Evolutionary conservation across 108 stramenopile species (phyloP), one percentile per base, ranked within the genome.

Genomic region (Skeletonema marinoi): DNA sequence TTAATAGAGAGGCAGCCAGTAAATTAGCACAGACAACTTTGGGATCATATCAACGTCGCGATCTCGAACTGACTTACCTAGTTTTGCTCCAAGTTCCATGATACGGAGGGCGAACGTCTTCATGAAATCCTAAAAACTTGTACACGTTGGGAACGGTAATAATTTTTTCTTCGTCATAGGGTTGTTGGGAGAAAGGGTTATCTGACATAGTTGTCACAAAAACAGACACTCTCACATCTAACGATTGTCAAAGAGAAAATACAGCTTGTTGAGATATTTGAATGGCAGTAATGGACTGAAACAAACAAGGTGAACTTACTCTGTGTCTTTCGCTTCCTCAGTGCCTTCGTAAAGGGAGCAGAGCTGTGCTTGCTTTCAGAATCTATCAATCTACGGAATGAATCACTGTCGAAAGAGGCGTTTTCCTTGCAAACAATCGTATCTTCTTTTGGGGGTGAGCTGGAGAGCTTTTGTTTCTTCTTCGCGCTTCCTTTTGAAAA

Each of bases 71-170:
- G 17, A 56, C 54, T 29, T 56, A 56, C 33, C 33, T 73, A 32
- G 68, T 68, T 71, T 96, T 96, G 71, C 91, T 96, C 93, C 93
- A 96, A n/a, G 93, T 96, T 36, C 96, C 96, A 60, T 84, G 87
- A 75, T 96, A 96, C 0, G 95, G 84, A 51, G 95, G 95, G 33
- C 95, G 91, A 60, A 82, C 76, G 77, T 96, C 93, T 75, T 92
- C 92, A 35, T 92, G 85, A 61, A 96, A 96, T 51, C 86, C 83
- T 16, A 96, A 68, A 65, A 96, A 93, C 60, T 92, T 90, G 72
- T 92, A 91, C 60, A 80, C 87, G 78, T 93, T 96, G 35, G 70
- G 84, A 69, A 96, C 73, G 7, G 74, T 50, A n/a, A 96, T 82
- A 16, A 70, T 83, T 32, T 66, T 67, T 67, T 88, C 82, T 64